Conservation (phyloP, 2,329 filamentous ascomycete genomes). For the Lecanicillium sp. region DNA sequence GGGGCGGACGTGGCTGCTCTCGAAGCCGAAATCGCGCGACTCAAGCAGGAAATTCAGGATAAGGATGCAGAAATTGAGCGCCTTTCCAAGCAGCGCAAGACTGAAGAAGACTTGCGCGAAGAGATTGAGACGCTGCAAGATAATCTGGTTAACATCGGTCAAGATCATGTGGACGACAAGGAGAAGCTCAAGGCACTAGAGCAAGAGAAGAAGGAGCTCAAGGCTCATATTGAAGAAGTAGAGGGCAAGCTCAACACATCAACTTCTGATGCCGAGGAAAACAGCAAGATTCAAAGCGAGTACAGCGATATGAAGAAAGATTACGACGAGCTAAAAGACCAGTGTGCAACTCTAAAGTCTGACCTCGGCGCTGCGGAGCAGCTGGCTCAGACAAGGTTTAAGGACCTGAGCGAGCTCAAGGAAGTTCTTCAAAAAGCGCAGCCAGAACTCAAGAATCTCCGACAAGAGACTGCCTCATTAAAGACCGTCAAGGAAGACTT, state of each 20-base stretch:
- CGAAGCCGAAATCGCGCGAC: slow-evolving; percentile 38
- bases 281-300: slow-evolving; percentile 50
- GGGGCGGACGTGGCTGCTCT: slow-evolving; percentile 29
- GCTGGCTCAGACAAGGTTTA: slow-evolving; percentile 79
- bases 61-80: slow-evolving; percentile 68
- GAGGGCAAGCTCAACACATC: slow-evolving; percentile 58
- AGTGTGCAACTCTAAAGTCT: slow-evolving; percentile 62
- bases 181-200: slow-evolving; percentile 65
- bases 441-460: slow-evolving; percentile 71
- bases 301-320: slow-evolving; percentile 46
- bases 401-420: slow-evolving; percentile 73
- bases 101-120: slow-evolving; percentile 71
- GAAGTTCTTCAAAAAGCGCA: slow-evolving; percentile 78
- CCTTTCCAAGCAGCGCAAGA: slow-evolving; percentile 60
- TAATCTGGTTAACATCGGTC: slow-evolving; percentile 68
- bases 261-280: slow-evolving; percentile 29
- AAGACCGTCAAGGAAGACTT: slow-evolving; percentile 72
- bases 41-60: slow-evolving; percentile 46
- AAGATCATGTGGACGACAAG: slow-evolving; percentile 78
- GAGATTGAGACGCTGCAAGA: slow-evolving; percentile 81
- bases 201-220: slow-evolving; percentile 57
- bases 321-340: slow-evolving; percentile 61
- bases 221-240: slow-evolving; percentile 53
- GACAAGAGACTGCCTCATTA: slow-evolving; percentile 67
- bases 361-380: slow-evolving; percentile 82